Base-by-base conservation (phyloP, 1,139 yeast genomes). In the Taphrina wiesneri region DNA sequence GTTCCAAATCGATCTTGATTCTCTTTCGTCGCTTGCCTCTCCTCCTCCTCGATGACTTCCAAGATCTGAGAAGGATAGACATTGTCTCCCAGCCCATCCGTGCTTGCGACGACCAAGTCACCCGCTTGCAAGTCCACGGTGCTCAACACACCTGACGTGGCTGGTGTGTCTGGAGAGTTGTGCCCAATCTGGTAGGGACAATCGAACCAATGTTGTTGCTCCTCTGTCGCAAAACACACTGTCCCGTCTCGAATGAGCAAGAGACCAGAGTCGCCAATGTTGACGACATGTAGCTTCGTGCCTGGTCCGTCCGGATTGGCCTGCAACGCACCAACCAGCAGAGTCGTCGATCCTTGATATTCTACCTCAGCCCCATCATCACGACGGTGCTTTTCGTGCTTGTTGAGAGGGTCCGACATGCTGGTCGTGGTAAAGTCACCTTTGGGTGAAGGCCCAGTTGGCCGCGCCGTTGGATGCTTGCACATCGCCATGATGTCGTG, bases 161-260 rank as follows among this genome's bases (percentile, higher is more conserved):
- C 67, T 23, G 67, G 67, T 28, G 63, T 54, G 56, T 67, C 69
- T 9, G 62, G 49, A 5, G 70, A 67, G 56, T 68, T 67, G 45
- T 69, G 68, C 3, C 70, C 70, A 30, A 68, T 49, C 52, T 68
- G 70, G 19, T 23, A 52, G 7, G 70, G 70, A 32, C 69, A 67
- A 28, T 68, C 70, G 47, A 68, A 68, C 69, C 69, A 68, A 19
- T 68, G 69, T 65, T 68, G 67, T 39, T 65, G 68, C 32, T 68
- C 70, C 26, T 63, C 64, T 23, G 67, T 67, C 47, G 66, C 57
- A 49, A 62, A 67, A n/a, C 66, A n/a, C 17, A 68, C 51, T 4
- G 65, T 63, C 7, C 61, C 67, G 11, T 53, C 67, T 5, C 69
- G 53, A 11, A 68, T 61, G 15, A 67, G 45, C 67, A 69, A 45